A percentile compares a stretch with the other conserved stretches of the same genome.
Conservation (phyloP, 176 grass and related monocot species). For the Zoysia pacifica region DNA sequence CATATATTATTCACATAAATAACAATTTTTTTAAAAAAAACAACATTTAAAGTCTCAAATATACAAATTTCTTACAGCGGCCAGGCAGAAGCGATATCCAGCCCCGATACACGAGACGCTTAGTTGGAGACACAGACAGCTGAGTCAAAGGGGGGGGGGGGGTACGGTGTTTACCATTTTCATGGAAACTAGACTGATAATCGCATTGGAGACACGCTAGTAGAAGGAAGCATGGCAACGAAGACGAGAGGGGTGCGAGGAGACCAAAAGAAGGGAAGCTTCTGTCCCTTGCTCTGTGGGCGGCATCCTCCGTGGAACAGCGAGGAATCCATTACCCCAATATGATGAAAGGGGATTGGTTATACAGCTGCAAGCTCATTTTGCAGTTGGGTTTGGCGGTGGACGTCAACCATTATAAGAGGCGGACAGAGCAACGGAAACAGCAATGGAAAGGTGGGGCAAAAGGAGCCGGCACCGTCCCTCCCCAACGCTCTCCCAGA, state of each 20-base stretch:
- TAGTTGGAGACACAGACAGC: slow-evolving; percentile 38
- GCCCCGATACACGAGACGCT: slow-evolving; percentile 9
- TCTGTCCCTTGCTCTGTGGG: slow-evolving; percentile 38
- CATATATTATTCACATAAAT: no score
- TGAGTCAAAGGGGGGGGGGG: background rate
- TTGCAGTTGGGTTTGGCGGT: background rate
- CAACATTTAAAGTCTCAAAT: no score
- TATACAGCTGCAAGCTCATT: slow-evolving; percentile 21
- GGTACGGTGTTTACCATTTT: no score
- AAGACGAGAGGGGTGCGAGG: background rate
- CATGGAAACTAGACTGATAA: no score
- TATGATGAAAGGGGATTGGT: background rate
- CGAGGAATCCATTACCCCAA: slow-evolving; percentile 16
- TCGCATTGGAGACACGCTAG: no score
- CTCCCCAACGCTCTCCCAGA: slow-evolving; percentile 15
- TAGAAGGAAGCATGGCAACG: background rate
- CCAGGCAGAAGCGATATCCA: background rate
- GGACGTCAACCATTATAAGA: background rate
- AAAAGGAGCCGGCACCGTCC: slow-evolving; percentile 20
- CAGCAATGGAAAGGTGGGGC: slow-evolving; percentile 28
- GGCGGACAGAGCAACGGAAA: slow-evolving; percentile 4
- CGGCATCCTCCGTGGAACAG: slow-evolving; percentile 30
- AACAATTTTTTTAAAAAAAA: no score
- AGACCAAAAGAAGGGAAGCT: background rate
- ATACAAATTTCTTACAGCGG: background rate